Base-by-base conservation (phyloP, 495 filamentous ascomycete genomes). In the Chaetomium fimeti region DNA sequence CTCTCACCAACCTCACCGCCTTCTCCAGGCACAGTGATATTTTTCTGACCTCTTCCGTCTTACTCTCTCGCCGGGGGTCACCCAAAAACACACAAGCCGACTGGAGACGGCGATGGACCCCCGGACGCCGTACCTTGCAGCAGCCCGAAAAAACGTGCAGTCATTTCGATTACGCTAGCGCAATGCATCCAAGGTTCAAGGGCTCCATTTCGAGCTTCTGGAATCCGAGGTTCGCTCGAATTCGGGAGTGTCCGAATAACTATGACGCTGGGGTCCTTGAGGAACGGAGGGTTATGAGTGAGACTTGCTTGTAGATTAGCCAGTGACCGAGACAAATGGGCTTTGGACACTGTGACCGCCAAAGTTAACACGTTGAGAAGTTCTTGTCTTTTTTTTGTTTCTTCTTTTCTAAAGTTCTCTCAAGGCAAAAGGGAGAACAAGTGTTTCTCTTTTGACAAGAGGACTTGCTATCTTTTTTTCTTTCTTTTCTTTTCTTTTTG, bases 101-200 rank as follows among this genome's bases (percentile, higher is more conserved):
- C 28, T 40, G 32, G 20, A 57, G 54, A 57, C 32, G 12, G 16
- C 42, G 25, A 36, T 57, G 54, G 18, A 55, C 8, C 54, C 52
- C 6, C 16, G 51, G 24, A 53, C 28, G 32, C 24, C 16, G 32
- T 55, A 29, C 27, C 27, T 13, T 36, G 52, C 28, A 32, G 52
- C 52, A 55, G 28, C 52, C 27, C 52, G 20, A 42, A 54, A 25
- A 24, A 24, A 0, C 54, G 13, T 3, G 22, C 38, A n/a, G 36
- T 20, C 43, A 40, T 45, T 40, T 58, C 55, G 55, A 40, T 40
- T 28, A 58, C 55, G 55, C 55, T 58, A 58, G 55, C 32, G 54
- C 32, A 42, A 40, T 22, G 32, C 32, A 40, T 7, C 24, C 32
- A 40, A 20, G 54, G 54, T 29, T 27, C 32, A 56, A 40, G 2